A percentile compares a stretch with the other conserved stretches of the same genome.
Evolutionary conservation across 805 yeast genomes (phyloP).

Genomic region (Yarrowia sp.): DNA sequence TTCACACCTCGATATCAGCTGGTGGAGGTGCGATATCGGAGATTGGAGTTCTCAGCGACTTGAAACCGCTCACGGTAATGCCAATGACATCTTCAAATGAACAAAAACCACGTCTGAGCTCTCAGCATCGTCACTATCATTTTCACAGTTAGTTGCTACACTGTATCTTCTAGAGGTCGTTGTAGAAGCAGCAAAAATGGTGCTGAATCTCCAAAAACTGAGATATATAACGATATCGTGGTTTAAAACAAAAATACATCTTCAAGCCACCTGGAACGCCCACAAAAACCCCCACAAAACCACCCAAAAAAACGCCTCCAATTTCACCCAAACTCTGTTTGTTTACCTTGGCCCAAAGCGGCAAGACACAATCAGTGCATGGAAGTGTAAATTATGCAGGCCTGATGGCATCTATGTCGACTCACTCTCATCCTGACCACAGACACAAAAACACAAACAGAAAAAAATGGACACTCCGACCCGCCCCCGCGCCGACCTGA

Average conservation of each 20-base stretch:
- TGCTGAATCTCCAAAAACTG: too few species aligned
- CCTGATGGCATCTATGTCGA: neutral
- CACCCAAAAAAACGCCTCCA: neutral
- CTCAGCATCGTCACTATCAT: too few species aligned
- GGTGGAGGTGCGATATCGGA: too few species aligned
- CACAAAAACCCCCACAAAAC: neutral
- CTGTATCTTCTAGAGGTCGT: neutral
- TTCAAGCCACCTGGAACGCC: neutral
- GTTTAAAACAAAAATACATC: neutral
- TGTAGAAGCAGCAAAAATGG: too few species aligned
- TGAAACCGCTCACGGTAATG: too few species aligned
- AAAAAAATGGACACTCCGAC: constrained; percentile 16
- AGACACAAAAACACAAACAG: neutral
- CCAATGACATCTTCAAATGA: too few species aligned
- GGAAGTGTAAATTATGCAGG: neutral
- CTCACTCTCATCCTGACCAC: neutral
- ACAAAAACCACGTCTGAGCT: too few species aligned
- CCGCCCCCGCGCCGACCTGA: constrained; percentile 65
- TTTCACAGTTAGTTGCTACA: neutral
- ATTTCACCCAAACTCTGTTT: neutral
- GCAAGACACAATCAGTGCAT: constrained; percentile 1
- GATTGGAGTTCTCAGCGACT: too few species aligned
- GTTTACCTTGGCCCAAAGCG: constrained; percentile 10
- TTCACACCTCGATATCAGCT: too few species aligned
- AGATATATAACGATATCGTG: too few species aligned